Evolutionary conservation across 768 basidiomycete species (phyloP), one percentile per base, ranked within the genome.

Genomic region (Mycena polygramma): DNA sequence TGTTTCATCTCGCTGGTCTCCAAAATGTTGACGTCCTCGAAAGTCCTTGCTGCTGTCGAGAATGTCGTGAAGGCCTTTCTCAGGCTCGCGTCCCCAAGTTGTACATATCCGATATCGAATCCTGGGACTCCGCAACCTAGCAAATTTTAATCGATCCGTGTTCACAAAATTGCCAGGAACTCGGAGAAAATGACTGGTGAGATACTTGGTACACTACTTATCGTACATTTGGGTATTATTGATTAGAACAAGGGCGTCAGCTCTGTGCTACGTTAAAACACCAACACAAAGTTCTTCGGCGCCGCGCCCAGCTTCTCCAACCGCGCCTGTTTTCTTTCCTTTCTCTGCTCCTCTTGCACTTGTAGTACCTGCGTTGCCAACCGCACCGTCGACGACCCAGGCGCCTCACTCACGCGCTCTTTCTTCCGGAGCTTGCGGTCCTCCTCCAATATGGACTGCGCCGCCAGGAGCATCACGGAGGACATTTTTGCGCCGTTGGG

Each of bases 391-490:
- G 63, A 62, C 71, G 63, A 53, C 61, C n/a, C 24, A n/a, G 37
- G 20, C 55, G 26, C 13, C 53, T 63, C 46, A 13, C 49, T 48
- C 49, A 64, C 10, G 7, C 63, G 59, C 60, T 61, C 60, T 65
- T 73, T 70, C 36, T 68, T 70, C 17, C 65, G 49, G 57, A 63
- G 55, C 37, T 70, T 66, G 5, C 53, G 24, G 30, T 67, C 69
- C 51, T 73, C 72, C 51, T 63, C 46, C 17, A 67, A 45, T 0
- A 73, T 14, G n/a, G 72, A 67, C 37, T 73, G 65, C 13, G 72
- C 68, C n/a, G 72, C 72, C 15, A 70, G 66, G 30, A 45, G 53
- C 65, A 67, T 70, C 22, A 35, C 43, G 7, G 59, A 57, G 8
- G 72, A 70, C 65, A 67, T 59, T 17, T 20, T 41, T 24, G 45